Percentiles rank a stretch among this genome's conserved stretches.
Conservation (phyloP, 176 grass and related monocot species). For the Lolium rigidum region DNA sequence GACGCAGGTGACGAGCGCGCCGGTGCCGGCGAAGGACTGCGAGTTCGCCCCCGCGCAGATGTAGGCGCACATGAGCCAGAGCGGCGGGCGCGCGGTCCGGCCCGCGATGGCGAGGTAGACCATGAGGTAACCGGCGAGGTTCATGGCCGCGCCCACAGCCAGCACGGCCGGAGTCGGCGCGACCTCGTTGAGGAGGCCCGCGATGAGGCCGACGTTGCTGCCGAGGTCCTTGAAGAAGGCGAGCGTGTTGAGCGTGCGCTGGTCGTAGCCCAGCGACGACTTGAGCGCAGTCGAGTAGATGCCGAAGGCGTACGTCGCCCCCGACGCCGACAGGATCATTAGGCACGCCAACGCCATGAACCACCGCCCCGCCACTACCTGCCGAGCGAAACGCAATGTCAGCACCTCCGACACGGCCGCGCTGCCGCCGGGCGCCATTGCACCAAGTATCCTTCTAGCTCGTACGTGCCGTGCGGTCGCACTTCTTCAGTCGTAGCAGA, state of each 20-base stretch:
- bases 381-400: conserved; percentile 15
- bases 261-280: conserved; percentile 57
- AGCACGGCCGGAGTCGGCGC: conserved; percentile 58
- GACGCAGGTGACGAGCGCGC: conserved; percentile 58
- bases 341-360: conserved; percentile 49
- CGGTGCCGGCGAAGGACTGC: conserved; percentile 70
- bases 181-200: conserved; percentile 61
- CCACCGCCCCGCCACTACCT: conserved; percentile 42
- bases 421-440: neutral
- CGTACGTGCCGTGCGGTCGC: too few relatives aligned
- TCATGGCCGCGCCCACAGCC: conserved; percentile 57
- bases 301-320: conserved; percentile 50
- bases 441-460: too few relatives aligned
- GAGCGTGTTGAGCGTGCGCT: conserved; percentile 62
- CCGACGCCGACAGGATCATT: conserved; percentile 42
- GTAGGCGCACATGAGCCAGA: conserved; percentile 65
- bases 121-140: conserved; percentile 74
- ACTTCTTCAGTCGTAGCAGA: too few relatives aligned
- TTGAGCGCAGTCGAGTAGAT: conserved; percentile 63
- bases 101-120: conserved; percentile 63
- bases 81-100: conserved; percentile 37
- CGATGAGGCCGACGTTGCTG: conserved; percentile 61
- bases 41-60: conserved; percentile 70
- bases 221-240: conserved; percentile 76
- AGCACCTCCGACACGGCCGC: neutral